phyloP scores from a whole-genome alignment of 139 green algal genomes.

The Asterochloris erici region DNA sequence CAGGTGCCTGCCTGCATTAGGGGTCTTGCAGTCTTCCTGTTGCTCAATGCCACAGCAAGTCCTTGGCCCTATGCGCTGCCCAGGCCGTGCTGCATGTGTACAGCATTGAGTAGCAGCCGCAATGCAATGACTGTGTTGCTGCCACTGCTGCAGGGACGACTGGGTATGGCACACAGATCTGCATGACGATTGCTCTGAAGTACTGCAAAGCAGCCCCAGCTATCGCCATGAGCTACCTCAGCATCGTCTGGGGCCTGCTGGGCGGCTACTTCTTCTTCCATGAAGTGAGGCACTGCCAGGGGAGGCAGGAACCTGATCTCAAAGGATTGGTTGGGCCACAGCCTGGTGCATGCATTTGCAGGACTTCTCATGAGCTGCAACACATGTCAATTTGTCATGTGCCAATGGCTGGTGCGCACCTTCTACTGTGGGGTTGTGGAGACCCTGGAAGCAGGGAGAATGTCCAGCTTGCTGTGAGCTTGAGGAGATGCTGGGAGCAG shows the following conservation, averaged over 20 bases:
- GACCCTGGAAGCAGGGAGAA: neutral
- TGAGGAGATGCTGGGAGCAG: neutral
- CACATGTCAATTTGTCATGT: neutral
- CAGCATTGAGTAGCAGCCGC: too few relatives aligned
- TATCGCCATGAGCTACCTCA: conserved; percentile 37
- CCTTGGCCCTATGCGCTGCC: too few relatives aligned
- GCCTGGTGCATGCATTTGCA: neutral
- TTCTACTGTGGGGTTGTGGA: too few relatives aligned
- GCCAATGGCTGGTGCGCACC: too few relatives aligned
- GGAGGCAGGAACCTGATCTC: neutral
- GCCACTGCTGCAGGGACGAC: conserved; percentile 22
- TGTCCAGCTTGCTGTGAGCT: neutral
- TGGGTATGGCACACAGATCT: conserved; percentile 36
- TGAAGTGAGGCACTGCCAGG: conserved; percentile 6
- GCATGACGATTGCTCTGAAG: conserved; percentile 32
- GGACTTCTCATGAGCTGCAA: neutral
- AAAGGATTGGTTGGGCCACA: neutral
- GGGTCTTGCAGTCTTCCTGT: too few relatives aligned
- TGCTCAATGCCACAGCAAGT: too few relatives aligned
- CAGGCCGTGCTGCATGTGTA: too few relatives aligned
- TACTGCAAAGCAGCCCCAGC: conserved; percentile 26
- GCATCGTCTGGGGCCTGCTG: conserved; percentile 18
- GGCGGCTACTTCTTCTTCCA: conserved; percentile 28
- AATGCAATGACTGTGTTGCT: too few relatives aligned
- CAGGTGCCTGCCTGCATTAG: too few relatives aligned